Base-by-base conservation (phyloP, 345 rosid species). In the Euphorbia peplus region DNA sequence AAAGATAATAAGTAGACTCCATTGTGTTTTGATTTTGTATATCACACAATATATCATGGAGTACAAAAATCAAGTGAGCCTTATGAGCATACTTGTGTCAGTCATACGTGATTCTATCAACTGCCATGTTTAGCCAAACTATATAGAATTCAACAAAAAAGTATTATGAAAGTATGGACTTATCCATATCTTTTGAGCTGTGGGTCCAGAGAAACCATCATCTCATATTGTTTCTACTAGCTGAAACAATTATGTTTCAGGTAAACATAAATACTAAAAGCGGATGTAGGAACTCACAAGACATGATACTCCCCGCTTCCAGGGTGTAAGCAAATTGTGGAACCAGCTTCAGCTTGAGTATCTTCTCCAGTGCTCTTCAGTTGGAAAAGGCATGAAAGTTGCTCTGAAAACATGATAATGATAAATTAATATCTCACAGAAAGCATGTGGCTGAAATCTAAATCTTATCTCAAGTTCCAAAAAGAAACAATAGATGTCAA, bases 251-350 rank as follows among this genome's bases (percentile, higher is more conserved):
- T 21, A 26, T 9, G 62, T 42, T 0, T 15, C 16, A 66, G 16
- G 13, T 60, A 50, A 62, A 59, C 35, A 19, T 24, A 64, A 66
- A 35, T 1, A 57, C 19, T 32, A 7, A 59, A 32, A 32, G 14
- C 18, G 29, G 51, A 51, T 63, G 16, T 5, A 70, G 67, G 54
- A 62, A 68, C 96, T 88, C 82, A 93, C 97, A 91, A 93, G 69
- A 87, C 87, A 80, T 95, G 96, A 79, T 84, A 86, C 52, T 90
- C 96, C 42, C 97, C 96, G 76, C 83, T 79, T 77, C 92, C 96
- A n/a, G 97, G 81, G 64, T 74, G 91, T 80, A 95, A 87, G 75
- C 88, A 89, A 76, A 87, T 76, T 24, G 86, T 74, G 28, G 88
- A 84, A 66, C 76, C 81, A 63, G 81, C 80, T 74, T 87, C 90